Evolutionary conservation across 2,329 filamentous ascomycete species (phyloP).

Genomic region (Cryphonectria radicalis): DNA sequence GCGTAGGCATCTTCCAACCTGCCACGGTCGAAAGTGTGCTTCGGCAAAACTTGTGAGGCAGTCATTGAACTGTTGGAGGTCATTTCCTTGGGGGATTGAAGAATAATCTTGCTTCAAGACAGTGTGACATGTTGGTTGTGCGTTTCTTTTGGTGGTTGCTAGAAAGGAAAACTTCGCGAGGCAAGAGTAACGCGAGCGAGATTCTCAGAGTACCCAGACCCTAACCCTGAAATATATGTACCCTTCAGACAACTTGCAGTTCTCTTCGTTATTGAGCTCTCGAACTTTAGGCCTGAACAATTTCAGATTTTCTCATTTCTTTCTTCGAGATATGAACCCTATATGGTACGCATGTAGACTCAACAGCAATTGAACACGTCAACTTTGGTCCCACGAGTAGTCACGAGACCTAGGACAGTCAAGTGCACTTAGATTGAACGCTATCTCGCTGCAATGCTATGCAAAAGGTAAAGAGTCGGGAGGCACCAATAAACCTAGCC

Average conservation of each 20-base stretch:
- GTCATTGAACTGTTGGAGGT: background rate
- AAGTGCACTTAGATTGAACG: background rate
- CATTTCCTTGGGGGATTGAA: background rate
- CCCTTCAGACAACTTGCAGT: background rate
- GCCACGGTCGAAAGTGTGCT: background rate
- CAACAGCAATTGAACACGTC: background rate
- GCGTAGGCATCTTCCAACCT: conserved; percentile 7
- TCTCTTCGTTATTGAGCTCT: background rate
- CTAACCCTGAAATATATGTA: background rate
- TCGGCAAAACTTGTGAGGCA: background rate
- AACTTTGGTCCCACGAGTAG: background rate
- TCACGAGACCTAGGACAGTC: background rate
- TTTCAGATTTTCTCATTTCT: background rate
- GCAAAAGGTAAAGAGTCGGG: background rate
- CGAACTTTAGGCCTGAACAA: background rate
- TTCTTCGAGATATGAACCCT: background rate
- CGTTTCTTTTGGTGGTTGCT: background rate
- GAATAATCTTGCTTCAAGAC: background rate
- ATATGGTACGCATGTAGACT: background rate
- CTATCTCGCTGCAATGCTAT: background rate
- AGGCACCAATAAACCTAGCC: background rate
- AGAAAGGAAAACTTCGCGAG: background rate
- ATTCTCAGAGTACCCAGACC: background rate
- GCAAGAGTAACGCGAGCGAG: background rate
- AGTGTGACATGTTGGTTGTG: background rate